phyloP scores from a whole-genome alignment of 495 filamentous ascomycete genomes.

The Saxophila tyrrhenica region DNA sequence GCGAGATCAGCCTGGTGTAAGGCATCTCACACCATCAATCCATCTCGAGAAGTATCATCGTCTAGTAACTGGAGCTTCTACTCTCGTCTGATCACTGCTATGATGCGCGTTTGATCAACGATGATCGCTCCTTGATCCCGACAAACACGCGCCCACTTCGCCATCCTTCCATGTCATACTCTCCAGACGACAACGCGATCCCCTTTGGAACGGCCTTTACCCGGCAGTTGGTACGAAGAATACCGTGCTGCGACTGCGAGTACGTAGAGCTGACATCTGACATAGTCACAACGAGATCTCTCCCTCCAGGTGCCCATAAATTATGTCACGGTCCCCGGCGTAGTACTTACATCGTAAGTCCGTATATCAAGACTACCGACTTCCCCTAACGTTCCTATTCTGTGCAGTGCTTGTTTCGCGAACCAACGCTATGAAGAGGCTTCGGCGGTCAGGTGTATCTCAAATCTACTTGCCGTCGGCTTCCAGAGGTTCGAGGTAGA shows the following conservation, averaged over 20 bases:
- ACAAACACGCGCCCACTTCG: neutral
- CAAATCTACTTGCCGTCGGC: conserved; percentile 49
- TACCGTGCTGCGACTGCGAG: neutral
- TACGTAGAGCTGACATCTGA: neutral
- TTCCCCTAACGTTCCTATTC: neutral
- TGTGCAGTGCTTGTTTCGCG: conserved; percentile 42
- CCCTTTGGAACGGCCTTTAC: conserved; percentile 5
- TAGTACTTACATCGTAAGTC: conserved; percentile 36
- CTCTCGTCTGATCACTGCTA: too few species aligned
- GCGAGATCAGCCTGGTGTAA: too few species aligned
- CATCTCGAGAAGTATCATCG: too few species aligned
- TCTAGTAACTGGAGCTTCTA: too few species aligned
- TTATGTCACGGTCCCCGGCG: conserved; percentile 44
- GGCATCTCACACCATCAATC: too few species aligned
- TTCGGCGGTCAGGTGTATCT: conserved; percentile 42
- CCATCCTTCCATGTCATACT: conserved; percentile 1
- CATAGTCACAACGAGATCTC: conserved; percentile 47
- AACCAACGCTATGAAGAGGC: conserved; percentile 38
- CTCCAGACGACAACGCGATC: conserved; percentile 9
- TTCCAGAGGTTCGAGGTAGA: conserved; percentile 50
- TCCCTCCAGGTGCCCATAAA: conserved; percentile 49
- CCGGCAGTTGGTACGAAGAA: conserved; percentile 2
- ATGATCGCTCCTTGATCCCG: neutral
- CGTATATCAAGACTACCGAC: neutral
- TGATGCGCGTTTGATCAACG: too few species aligned